Conservation (phyloP, 1,284 basidiomycete species). For the Hymenochaete sp. region DNA sequence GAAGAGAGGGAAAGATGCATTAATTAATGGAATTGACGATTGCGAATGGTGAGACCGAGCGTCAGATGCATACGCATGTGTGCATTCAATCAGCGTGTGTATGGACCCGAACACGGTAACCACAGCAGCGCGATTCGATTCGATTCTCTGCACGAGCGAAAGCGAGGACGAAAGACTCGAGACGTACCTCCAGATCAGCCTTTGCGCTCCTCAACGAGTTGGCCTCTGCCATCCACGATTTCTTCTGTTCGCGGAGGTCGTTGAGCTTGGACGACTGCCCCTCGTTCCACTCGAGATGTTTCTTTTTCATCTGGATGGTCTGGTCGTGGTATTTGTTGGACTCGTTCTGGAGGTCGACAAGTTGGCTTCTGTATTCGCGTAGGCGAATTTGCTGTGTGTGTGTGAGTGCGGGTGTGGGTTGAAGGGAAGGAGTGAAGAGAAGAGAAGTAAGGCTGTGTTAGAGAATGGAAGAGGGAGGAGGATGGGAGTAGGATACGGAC, state of each 20-base stretch:
- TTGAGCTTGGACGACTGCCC: constrained; percentile 60
- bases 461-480: constrained; percentile 52
- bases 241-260: constrained; percentile 60
- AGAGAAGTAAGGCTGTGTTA: constrained; percentile 37
- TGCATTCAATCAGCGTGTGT: too few relatives aligned
- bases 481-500: constrained; percentile 51
- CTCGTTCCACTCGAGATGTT: constrained; percentile 64
- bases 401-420: constrained; percentile 12
- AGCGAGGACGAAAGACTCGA: constrained; percentile 1
- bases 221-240: constrained; percentile 53
- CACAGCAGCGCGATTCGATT: too few relatives aligned
- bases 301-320: constrained; percentile 52
- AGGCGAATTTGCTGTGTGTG: constrained; percentile 67
- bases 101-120: too few relatives aligned
- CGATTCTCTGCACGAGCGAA: not conserved
- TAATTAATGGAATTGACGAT: not conserved
- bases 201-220: constrained; percentile 53
- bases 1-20: too few relatives aligned
- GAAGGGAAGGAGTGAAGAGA: constrained; percentile 25
- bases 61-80: too few relatives aligned
- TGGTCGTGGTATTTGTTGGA: constrained; percentile 57
- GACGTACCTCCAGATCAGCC: constrained; percentile 50
- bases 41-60: not conserved
- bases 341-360: constrained; percentile 51
- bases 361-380: constrained; percentile 60